Conservation (phyloP, 352 stramenopile species). For the Pythium angustatum region DNA sequence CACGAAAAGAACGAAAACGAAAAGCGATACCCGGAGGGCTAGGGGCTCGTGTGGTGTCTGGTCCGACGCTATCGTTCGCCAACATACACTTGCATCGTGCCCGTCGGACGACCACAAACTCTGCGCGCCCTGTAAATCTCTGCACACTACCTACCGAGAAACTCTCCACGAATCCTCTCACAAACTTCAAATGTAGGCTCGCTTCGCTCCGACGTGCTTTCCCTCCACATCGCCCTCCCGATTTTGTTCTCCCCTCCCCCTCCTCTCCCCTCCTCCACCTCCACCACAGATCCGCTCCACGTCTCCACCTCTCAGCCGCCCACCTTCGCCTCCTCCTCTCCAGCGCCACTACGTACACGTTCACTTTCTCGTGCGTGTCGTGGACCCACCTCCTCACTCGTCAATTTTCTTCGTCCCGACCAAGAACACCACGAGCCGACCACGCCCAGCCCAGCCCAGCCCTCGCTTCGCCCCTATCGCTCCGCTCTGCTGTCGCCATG, state of each 20-base stretch:
- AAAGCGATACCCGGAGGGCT: slow-evolving; percentile 1
- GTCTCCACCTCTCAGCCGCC: too few species aligned
- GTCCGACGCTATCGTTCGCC: neutral
- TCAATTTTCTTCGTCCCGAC: slow-evolving; percentile 7
- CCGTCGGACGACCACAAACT: too few species aligned
- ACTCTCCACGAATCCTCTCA: neutral
- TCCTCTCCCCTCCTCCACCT: neutral
- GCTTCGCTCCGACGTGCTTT: too few species aligned
- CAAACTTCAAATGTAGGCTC: slow-evolving; percentile 17
- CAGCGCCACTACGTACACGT: neutral
- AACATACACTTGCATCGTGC: neutral
- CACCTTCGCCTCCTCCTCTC: too few species aligned
- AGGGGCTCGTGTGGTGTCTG: neutral
- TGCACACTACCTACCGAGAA: too few species aligned
- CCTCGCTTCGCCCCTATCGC: too few species aligned
- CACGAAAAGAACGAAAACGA: too few species aligned
- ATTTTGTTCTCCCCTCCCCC: too few species aligned
- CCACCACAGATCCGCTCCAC: too few species aligned
- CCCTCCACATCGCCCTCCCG: too few species aligned
- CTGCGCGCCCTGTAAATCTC: too few species aligned
- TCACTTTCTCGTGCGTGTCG: too few species aligned
- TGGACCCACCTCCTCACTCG: slow-evolving; percentile 4
- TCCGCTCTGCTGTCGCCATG: slow-evolving; percentile 24
- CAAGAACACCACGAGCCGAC: neutral
- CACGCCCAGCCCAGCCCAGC: neutral